Percentiles rank a stretch among this genome's conserved stretches.
Conservation (phyloP, 306 rosid species). For the Carpinus viminea region DNA sequence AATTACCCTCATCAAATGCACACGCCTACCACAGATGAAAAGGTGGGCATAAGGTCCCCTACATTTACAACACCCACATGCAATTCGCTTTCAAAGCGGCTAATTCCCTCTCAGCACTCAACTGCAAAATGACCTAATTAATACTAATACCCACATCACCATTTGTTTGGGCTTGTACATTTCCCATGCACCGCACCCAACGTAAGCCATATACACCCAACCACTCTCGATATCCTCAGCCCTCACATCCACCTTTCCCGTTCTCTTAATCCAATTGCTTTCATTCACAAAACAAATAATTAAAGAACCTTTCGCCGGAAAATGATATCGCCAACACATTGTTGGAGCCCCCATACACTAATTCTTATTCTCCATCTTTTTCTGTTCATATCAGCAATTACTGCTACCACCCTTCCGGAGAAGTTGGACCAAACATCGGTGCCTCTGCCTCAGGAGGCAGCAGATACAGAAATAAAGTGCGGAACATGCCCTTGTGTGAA, state of each 20-base stretch:
- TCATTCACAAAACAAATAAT: conserved; percentile 8
- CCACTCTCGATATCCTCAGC: neutral
- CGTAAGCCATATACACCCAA: conserved; percentile 29
- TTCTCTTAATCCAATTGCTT: conserved; percentile 20
- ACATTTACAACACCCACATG: conserved; percentile 69
- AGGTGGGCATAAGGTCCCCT: conserved; percentile 45
- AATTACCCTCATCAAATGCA: conserved; percentile 14
- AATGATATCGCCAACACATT: conserved; percentile 35
- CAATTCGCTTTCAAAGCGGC: conserved; percentile 39
- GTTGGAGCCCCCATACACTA: conserved; percentile 27
- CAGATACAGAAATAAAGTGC: conserved; percentile 58
- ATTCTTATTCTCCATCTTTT: conserved; percentile 21
- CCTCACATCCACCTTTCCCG: conserved; percentile 22
- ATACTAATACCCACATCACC: conserved; percentile 11
- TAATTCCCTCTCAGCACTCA: conserved; percentile 6
- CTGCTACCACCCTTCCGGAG: conserved; percentile 27
- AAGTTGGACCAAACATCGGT: conserved; percentile 35
- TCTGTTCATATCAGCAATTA: conserved; percentile 13
- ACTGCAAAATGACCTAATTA: conserved; percentile 22
- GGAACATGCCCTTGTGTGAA: conserved; percentile 75
- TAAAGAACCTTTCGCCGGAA: conserved; percentile 13
- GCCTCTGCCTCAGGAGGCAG: conserved; percentile 8
- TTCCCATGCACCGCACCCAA: conserved; percentile 38
- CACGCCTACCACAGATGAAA: conserved; percentile 27
- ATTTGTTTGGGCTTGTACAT: conserved; percentile 4